These are phyloP conservation scores for Saccharomycopsis olivae DNA, from an alignment of 805 yeast genomes.

Conservation along the genomic window DNA sequence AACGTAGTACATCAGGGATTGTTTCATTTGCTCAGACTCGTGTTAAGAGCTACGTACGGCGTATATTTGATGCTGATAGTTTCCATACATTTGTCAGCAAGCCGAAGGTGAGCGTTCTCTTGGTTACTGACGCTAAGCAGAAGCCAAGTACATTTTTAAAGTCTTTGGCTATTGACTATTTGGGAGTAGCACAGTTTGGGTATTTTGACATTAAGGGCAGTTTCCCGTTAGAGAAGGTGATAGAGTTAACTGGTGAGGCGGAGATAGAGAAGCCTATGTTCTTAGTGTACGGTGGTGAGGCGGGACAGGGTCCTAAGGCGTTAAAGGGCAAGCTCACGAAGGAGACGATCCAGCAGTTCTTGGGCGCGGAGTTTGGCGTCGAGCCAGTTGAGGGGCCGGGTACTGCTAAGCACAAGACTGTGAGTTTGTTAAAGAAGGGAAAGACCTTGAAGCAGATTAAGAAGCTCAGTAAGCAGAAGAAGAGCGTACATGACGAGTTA, in stretches of 20 bases:
- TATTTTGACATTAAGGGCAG: constrained; percentile 29
- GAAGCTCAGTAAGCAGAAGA: constrained; percentile 1
- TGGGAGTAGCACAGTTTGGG: constrained; percentile 39
- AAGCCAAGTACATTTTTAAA: constrained; percentile 46
- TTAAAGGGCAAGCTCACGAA: constrained; percentile 20
- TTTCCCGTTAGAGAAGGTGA: too few relatives aligned
- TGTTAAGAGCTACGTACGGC: constrained; percentile 55
- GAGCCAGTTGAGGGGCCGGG: constrained; percentile 26
- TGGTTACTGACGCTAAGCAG: constrained; percentile 36
- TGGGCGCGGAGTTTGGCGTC: constrained; percentile 18
- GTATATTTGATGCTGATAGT: constrained; percentile 29
- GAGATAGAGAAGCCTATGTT: too few relatives aligned
- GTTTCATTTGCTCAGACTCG: constrained; percentile 44
- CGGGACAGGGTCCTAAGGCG: constrained; percentile 19
- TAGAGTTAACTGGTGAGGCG: constrained; percentile 14
- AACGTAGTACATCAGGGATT: constrained; percentile 45
- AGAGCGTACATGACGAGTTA: constrained; percentile 3
- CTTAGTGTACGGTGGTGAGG: constrained; percentile 3
- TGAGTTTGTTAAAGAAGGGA: constrained; percentile 20
- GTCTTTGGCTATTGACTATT: constrained; percentile 60
- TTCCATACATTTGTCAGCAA: constrained; percentile 22
- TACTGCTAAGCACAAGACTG: constrained; percentile 21
- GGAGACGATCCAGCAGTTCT: constrained; percentile 20
- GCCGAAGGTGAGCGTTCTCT: constrained; percentile 28
- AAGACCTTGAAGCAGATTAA: constrained; percentile 11